phyloP scores from a whole-genome alignment of 371 early-diverging fungal genomes.

The Lichtheimia ramosa region DNA sequence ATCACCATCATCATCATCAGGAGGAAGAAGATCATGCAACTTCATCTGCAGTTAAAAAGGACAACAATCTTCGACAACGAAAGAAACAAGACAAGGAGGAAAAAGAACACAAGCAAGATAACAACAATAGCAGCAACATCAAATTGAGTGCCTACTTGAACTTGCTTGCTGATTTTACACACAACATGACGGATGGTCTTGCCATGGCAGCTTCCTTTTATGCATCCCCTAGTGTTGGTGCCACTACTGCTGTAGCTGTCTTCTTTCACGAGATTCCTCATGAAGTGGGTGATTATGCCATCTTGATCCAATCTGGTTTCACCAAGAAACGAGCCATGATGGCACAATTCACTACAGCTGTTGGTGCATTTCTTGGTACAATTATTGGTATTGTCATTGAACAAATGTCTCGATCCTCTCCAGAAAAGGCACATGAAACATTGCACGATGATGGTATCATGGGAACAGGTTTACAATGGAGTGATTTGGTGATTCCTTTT shows the following conservation, averaged over 20 bases:
- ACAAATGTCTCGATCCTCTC: conserved; percentile 44
- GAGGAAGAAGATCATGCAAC: conserved; percentile 1
- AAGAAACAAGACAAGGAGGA: conserved; percentile 5
- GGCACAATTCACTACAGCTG: conserved; percentile 83
- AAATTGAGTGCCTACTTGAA: conserved; percentile 81
- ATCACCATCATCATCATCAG: conserved; percentile 40
- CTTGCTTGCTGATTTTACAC: conserved; percentile 84
- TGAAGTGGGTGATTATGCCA: conserved; percentile 91
- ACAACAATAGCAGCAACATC: conserved; percentile 37
- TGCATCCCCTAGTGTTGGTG: conserved; percentile 78
- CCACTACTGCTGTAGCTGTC: conserved; percentile 88
- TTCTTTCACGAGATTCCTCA: conserved; percentile 94
- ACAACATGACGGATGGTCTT: conserved; percentile 93
- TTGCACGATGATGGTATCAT: conserved; percentile 35
- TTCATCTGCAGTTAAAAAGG: conserved; percentile 8
- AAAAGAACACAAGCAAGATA: conserved; percentile 12
- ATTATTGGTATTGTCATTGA: conserved; percentile 80
- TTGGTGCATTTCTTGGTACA: conserved; percentile 83
- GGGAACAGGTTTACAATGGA: conserved; percentile 41
- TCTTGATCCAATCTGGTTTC: conserved; percentile 84
- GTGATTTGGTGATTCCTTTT: conserved; percentile 81
- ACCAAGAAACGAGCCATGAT: conserved; percentile 72
- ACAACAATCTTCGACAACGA: conserved; percentile 15
- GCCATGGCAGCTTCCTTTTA: conserved; percentile 90
- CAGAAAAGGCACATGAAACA: conserved; percentile 1